These are phyloP conservation scores for Ophiostoma populinum DNA, from an alignment of 2,329 filamentous ascomycete genomes.

Conservation along the genomic window DNA sequence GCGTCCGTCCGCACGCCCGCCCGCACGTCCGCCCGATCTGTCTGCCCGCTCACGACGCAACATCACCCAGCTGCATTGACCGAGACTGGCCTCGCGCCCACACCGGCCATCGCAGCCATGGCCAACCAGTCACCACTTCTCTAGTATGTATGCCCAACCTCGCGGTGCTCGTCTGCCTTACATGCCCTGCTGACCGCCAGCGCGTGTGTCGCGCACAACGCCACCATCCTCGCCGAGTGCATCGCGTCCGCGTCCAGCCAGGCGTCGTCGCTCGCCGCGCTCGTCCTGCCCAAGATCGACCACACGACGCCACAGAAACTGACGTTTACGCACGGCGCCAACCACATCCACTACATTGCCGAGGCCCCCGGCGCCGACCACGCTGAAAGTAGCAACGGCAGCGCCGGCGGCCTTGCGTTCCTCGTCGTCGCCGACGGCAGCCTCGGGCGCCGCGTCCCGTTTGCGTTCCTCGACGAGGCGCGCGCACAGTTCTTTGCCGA, in stretches of 20 bases:
- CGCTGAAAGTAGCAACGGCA: constrained; percentile 35
- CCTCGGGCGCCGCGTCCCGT: constrained; percentile 75
- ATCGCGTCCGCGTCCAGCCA: constrained; percentile 70
- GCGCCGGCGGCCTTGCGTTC: constrained; percentile 70
- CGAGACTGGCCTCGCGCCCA: too few species aligned
- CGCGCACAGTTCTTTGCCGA: constrained; percentile 69
- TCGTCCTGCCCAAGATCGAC: constrained; percentile 88
- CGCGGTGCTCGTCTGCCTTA: not conserved
- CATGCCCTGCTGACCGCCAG: constrained; percentile 25
- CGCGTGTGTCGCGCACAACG: constrained; percentile 85
- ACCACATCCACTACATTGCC: constrained; percentile 92
- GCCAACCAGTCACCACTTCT: constrained; percentile 5
- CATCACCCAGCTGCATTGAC: too few species aligned
- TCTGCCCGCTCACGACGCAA: too few species aligned
- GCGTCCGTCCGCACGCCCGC: too few species aligned
- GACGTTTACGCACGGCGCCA: constrained; percentile 79
- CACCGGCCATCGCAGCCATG: too few species aligned
- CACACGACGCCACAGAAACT: constrained; percentile 70
- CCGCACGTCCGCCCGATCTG: too few species aligned
- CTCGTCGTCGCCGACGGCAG: constrained; percentile 71
- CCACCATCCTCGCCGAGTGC: constrained; percentile 85
- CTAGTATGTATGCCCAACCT: constrained; percentile 7
- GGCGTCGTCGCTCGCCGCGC: constrained; percentile 71
- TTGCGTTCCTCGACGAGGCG: constrained; percentile 80
- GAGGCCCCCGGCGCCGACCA: constrained; percentile 51